phyloP scores from a whole-genome alignment of 257 asterid genomes.

The Salvia splendens region DNA sequence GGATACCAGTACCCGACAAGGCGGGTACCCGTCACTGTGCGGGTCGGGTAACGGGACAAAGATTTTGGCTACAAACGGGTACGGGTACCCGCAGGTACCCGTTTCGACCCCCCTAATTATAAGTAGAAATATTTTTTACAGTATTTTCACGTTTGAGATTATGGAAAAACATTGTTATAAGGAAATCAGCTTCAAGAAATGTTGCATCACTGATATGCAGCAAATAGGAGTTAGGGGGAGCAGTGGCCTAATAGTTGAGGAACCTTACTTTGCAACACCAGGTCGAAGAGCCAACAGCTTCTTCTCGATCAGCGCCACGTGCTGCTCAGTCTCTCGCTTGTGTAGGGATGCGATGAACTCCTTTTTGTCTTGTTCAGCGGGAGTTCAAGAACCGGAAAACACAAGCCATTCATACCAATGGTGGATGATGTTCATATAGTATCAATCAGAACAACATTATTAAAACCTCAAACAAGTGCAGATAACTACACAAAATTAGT shows the following conservation, averaged over 20 bases:
- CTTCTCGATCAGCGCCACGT: conserved; percentile 90
- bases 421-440: too few species aligned
- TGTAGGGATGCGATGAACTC: conserved; percentile 84
- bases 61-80: too few species aligned
- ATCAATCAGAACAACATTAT: conserved; percentile 9
- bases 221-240: too few species aligned
- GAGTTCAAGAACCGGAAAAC: conserved; percentile 16
- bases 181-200: conserved; percentile 48
- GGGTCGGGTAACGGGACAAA: too few species aligned
- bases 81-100: too few species aligned
- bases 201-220: too few species aligned
- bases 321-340: conserved; percentile 80
- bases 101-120: conserved; percentile 54
- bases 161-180: neutral
- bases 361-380: conserved; percentile 81
- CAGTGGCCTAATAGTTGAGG: neutral
- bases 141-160: conserved; percentile 2
- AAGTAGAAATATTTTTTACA: neutral
- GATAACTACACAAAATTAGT: too few species aligned
- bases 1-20: too few species aligned
- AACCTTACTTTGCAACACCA: conserved; percentile 83
- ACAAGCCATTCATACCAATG: too few species aligned
- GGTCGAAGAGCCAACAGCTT: conserved; percentile 93
- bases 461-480: too few species aligned
- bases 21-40: too few species aligned